Conservation (phyloP, 1,284 basidiomycete genomes). For the Cystobasidium slooffiae region DNA sequence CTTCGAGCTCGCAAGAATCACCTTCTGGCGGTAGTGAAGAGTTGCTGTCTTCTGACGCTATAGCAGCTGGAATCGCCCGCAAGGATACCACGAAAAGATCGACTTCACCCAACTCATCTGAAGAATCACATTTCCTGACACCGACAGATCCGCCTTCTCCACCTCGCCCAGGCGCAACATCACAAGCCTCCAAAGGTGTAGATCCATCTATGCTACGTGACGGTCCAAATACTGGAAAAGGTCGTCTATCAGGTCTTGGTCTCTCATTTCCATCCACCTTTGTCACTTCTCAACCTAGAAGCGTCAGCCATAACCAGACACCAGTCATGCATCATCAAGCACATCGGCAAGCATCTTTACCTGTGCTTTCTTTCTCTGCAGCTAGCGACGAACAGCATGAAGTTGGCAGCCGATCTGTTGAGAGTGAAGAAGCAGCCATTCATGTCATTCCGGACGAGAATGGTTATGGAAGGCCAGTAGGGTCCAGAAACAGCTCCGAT, state of each 20-base stretch:
- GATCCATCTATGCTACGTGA: conserved; percentile 32
- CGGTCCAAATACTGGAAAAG: conserved; percentile 37
- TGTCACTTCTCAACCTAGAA: not conserved
- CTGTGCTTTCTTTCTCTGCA: conserved; percentile 40
- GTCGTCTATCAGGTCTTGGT: conserved; percentile 33
- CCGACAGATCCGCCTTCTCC: conserved; percentile 33
- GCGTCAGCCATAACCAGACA: not conserved
- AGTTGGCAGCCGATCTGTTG: conserved; percentile 2
- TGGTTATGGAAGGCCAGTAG: conserved; percentile 6
- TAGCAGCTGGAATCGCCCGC: not conserved
- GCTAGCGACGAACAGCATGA: conserved; percentile 31
- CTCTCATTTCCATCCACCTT: conserved; percentile 21
- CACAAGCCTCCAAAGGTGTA: conserved; percentile 8
- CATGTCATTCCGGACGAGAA: conserved; percentile 11
- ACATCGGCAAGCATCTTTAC: conserved; percentile 35
- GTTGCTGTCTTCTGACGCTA: not conserved
- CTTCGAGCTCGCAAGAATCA: conserved; percentile 6
- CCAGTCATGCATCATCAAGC: conserved; percentile 17
- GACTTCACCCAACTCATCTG: conserved; percentile 24
- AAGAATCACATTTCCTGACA: conserved; percentile 32
- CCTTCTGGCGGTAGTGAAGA: conserved; percentile 11
- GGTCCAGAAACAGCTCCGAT: not conserved
- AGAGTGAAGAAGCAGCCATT: conserved; percentile 36
- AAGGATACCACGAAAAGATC: conserved; percentile 21
- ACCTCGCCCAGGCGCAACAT: conserved; percentile 33